Evolutionary conservation across 176 grass and related monocot species (phyloP).

Genomic region (Oryza punctata): DNA sequence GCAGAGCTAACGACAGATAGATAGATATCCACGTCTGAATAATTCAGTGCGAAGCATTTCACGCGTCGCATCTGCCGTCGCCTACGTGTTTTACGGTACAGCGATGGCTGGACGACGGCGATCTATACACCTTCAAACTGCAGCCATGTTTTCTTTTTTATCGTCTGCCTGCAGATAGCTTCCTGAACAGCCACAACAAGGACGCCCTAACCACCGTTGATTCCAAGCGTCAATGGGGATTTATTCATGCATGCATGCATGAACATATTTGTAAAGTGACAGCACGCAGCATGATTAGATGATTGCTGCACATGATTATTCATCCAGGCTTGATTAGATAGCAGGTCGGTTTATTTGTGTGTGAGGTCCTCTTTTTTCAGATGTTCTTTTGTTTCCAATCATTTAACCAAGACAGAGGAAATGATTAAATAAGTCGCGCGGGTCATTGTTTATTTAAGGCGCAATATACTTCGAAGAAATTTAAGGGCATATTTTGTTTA

Average conservation of each 20-base stretch:
- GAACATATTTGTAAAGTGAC: neutral
- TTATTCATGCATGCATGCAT: neutral
- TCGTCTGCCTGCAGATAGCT: neutral
- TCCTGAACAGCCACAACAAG: neutral
- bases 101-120: neutral
- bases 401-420: neutral
- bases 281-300: neutral
- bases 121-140: neutral
- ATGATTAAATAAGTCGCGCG: neutral
- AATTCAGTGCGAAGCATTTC: neutral
- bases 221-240: neutral
- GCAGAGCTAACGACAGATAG: neutral
- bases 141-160: no score
- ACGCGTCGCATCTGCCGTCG: neutral
- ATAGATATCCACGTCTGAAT: neutral
- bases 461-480: neutral
- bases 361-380: neutral
- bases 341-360: neutral
- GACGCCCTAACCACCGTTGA: neutral
- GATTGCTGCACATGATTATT: neutral
- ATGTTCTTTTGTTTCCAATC: neutral
- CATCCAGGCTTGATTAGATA: neutral
- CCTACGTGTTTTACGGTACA: slow-evolving; percentile 27
- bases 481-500: neutral
- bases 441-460: neutral